Base-by-base conservation (phyloP, 345 rosid species). In the Acer yangbiense region DNA sequence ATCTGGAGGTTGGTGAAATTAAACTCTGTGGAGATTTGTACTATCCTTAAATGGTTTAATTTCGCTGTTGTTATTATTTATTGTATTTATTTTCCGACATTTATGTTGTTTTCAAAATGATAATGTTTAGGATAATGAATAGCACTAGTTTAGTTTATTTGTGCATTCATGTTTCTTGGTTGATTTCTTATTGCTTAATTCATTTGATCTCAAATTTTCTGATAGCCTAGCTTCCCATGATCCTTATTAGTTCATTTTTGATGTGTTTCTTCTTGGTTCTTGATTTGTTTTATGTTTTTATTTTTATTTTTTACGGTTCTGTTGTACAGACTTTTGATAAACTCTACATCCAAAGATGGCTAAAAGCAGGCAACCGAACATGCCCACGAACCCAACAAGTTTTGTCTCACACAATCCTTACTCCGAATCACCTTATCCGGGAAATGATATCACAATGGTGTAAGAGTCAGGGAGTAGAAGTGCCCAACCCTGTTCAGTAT, bases 401-500 rank as follows among this genome's bases (percentile, higher is more conserved):
- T 58, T 88, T 96, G 71, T 87, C 97, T 5, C 89, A 92, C 80
- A 82, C 94, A 4, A 73, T 78, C 69, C 89, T 96, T 25, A 86
- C 90, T 25, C 97, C 99, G 0, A 96, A 96, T 83, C 80, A 81
- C 17, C 85, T 96, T 81, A 83, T 94, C 67, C 66, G 90, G 82
- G 97, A 92, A 14, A 83, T 96, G 98, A 92, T 94, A 76, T 85
- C 85, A 1, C 94, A 89, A 46, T 96, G 99, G 99, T 90, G 97
- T 67, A 87, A 85, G 80, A 86, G 75, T 75, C 86, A 78, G 73
- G 96, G 95, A 21, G 4, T 90, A 14, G 93, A 90, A 74, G 72
- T 84, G 61, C 83, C 87, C 1, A 86, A 82, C 6, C 83, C 83
- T 4, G 75, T 79, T 69, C 82, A 77, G 7, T 74, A 76, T 74